Conservation (phyloP, 306 rosid genomes). For the Rosa multiflora region DNA sequence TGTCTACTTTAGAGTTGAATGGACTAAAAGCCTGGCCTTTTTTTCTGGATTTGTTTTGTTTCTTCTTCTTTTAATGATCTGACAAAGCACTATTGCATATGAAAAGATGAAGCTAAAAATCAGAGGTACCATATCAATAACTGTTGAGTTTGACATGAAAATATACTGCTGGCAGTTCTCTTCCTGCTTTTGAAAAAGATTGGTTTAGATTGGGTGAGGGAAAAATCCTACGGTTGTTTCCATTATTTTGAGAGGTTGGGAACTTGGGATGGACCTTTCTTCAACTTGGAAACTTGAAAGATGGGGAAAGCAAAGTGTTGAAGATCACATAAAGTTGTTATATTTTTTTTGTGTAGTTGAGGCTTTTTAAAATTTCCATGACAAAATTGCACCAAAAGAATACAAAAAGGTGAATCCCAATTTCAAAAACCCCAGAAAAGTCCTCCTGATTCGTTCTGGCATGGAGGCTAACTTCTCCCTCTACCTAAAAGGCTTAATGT, state of each 20-base stretch:
- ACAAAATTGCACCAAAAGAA: slow-evolving; percentile 41
- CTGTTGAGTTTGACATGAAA: slow-evolving; percentile 11
- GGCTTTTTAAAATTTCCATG: slow-evolving; percentile 36
- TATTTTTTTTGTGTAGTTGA: slow-evolving; percentile 29
- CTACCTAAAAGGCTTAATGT: background rate
- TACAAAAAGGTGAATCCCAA: slow-evolving; percentile 34
- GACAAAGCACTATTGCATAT: slow-evolving; percentile 23
- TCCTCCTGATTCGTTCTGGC: background rate
- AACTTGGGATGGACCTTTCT: slow-evolving; percentile 19
- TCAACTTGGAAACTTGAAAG: slow-evolving; percentile 30
- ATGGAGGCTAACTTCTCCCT: background rate
- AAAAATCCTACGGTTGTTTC: slow-evolving; percentile 24
- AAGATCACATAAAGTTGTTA: slow-evolving; percentile 43
- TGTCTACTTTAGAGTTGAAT: background rate
- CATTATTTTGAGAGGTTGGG: slow-evolving; percentile 17
- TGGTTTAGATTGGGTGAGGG: slow-evolving; percentile 9
- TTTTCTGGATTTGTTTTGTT: background rate
- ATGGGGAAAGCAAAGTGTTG: slow-evolving; percentile 24
- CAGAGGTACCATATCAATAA: slow-evolving; percentile 19
- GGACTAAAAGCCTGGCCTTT: background rate
- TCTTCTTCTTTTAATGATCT: slow-evolving; percentile 13
- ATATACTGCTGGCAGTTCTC: slow-evolving; percentile 26
- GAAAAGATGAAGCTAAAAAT: slow-evolving; percentile 27
- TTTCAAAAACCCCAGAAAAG: slow-evolving; percentile 21
- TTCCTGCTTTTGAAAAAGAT: slow-evolving; percentile 25